Evolutionary conservation across 441 rosid species (phyloP).

Genomic region (Populus hybrid): DNA sequence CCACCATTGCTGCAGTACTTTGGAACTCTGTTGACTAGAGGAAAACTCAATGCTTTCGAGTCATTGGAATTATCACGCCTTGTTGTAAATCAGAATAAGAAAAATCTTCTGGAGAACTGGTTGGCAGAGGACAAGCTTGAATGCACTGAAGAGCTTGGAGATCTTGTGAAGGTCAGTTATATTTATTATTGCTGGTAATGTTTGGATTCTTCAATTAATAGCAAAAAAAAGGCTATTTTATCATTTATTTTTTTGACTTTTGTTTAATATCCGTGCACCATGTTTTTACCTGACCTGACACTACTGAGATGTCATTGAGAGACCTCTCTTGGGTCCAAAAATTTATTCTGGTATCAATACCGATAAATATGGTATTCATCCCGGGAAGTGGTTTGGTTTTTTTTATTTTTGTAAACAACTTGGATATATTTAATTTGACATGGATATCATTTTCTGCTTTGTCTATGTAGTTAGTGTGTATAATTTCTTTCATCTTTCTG

Average conservation of each 20-base stretch:
- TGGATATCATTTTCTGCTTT: not conserved
- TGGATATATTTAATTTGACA: not conserved
- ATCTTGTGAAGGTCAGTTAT: constrained; percentile 69
- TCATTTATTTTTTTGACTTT: not conserved
- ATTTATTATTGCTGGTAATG: not conserved
- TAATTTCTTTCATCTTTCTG: not conserved
- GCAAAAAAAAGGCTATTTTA: no score
- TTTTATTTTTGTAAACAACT: not conserved
- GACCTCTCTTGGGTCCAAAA: not conserved
- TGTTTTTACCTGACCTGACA: no score
- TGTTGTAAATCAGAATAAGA: constrained; percentile 92
- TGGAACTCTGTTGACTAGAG: constrained; percentile 83
- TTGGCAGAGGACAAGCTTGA: constrained; percentile 91
- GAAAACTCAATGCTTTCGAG: constrained; percentile 88
- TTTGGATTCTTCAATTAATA: not conserved
- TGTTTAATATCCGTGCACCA: not conserved
- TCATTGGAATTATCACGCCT: constrained; percentile 89
- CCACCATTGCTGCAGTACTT: constrained; percentile 90
- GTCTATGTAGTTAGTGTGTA: not conserved
- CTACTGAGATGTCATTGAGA: not conserved
- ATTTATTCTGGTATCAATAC: not conserved
- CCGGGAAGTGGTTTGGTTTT: not conserved
- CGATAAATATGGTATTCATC: not conserved
- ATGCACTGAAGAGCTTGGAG: constrained; percentile 93
- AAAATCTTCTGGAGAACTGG: constrained; percentile 86